These are phyloP conservation scores for Phenoliferia sp. DNA, from an alignment of 1,284 basidiomycete genomes.

Conservation along the genomic window DNA sequence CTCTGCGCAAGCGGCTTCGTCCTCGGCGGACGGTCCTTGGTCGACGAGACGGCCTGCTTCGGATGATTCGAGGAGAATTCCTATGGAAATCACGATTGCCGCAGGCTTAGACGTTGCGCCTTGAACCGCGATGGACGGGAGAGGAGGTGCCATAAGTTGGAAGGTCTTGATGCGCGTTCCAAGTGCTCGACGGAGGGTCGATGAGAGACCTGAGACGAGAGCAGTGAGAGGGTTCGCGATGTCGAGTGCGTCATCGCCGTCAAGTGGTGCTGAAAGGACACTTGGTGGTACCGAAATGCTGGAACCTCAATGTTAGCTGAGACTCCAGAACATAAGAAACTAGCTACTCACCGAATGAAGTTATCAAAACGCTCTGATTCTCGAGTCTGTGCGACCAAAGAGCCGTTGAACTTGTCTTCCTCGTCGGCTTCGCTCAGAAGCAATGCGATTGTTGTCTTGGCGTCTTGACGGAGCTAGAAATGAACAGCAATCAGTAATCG, in stretches of 20 bases:
- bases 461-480: slow-evolving; percentile 66
- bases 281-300: slow-evolving; percentile 34
- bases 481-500: neutral
- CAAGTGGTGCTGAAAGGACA: slow-evolving; percentile 24
- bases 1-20: slow-evolving; percentile 48
- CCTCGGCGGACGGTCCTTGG: slow-evolving; percentile 72
- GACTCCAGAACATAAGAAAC: too few species aligned
- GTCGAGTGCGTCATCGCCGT: slow-evolving; percentile 32
- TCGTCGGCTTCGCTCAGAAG: slow-evolving; percentile 53
- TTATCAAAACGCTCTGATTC: slow-evolving; percentile 42
- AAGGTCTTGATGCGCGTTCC: slow-evolving; percentile 42
- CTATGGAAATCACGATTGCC: slow-evolving; percentile 51
- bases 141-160: slow-evolving; percentile 12
- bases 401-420: slow-evolving; percentile 58
- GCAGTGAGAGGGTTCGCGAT: slow-evolving; percentile 7
- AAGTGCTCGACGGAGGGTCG: slow-evolving; percentile 61
- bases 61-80: slow-evolving; percentile 65
- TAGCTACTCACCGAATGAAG: slow-evolving; percentile 33
- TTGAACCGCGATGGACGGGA: neutral
- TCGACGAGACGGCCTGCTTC: slow-evolving; percentile 79
- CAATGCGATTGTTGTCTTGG: slow-evolving; percentile 61
- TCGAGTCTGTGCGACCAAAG: slow-evolving; percentile 54
- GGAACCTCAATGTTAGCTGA: slow-evolving; percentile 16
- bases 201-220: slow-evolving; percentile 54
- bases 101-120: slow-evolving; percentile 43